Evolutionary conservation across 2,329 filamentous ascomycete species (phyloP).

Genomic region (Phialemonium atrogriseum): DNA sequence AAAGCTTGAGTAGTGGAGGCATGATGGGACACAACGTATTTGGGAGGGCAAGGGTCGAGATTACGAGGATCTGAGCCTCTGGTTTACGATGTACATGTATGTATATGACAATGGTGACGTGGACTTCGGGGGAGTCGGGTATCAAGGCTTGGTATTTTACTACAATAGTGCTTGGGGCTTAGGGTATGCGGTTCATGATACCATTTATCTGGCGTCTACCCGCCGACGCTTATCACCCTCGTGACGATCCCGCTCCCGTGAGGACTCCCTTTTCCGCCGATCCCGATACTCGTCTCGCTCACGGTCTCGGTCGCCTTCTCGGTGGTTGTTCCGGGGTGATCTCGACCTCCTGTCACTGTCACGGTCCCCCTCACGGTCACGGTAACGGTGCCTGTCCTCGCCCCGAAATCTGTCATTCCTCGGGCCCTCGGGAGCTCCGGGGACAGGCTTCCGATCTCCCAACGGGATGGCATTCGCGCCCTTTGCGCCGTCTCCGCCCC

Average conservation of each 20-base stretch:
- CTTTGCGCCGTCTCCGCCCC: constrained; percentile 37
- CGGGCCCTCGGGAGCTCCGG: constrained; percentile 24
- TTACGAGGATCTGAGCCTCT: constrained; percentile 58
- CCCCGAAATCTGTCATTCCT: constrained; percentile 22
- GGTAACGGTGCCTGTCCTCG: constrained; percentile 28
- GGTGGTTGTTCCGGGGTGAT: constrained; percentile 12
- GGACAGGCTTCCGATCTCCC: constrained; percentile 44
- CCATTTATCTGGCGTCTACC: constrained; percentile 34
- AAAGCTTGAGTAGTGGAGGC: constrained; percentile 45
- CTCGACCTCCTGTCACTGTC: constrained; percentile 10
- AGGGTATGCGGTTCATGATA: constrained; percentile 4
- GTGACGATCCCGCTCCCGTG: constrained; percentile 44
- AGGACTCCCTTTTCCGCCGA: constrained; percentile 49
- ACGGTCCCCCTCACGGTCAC: constrained; percentile 15
- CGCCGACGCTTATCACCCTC: constrained; percentile 52
- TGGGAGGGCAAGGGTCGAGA: constrained; percentile 77
- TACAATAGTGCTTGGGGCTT: too few relatives aligned
- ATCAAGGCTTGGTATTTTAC: constrained; percentile 5
- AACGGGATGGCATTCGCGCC: constrained; percentile 66
- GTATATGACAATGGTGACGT: constrained; percentile 12
- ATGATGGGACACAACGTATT: constrained; percentile 69
- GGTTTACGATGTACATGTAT: constrained; percentile 1
- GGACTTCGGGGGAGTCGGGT: constrained; percentile 6
- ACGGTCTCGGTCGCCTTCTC: constrained; percentile 19
- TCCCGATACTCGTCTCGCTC: constrained; percentile 22